Percentiles rank a stretch among this genome's conserved stretches.
Evolutionary conservation across 306 rosid species (phyloP).

Genomic region (Neltuma alba): DNA sequence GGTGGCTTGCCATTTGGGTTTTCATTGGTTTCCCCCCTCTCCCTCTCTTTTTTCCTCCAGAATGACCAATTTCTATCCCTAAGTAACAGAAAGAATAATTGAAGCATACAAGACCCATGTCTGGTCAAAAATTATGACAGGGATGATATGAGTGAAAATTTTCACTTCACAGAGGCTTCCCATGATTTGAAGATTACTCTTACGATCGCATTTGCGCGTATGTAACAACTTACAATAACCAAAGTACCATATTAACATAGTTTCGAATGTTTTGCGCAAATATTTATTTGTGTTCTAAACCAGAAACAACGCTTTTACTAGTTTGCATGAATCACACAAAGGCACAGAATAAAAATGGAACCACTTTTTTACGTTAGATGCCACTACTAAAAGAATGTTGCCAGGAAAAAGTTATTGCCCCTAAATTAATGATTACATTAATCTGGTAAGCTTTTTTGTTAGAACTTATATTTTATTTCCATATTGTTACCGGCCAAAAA

Average conservation of each 20-base stretch:
- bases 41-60: neutral
- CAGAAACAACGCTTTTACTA: neutral
- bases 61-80: slow-evolving; percentile 19
- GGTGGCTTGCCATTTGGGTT: neutral
- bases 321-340: neutral
- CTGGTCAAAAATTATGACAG: neutral
- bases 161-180: neutral
- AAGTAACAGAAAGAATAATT: neutral
- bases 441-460: neutral
- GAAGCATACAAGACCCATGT: neutral
- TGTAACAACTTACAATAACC: neutral
- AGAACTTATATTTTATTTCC: too few relatives aligned
- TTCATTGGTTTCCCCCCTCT: neutral
- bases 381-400: neutral
- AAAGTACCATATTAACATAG: neutral
- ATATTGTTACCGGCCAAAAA: too few relatives aligned
- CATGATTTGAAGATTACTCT: neutral
- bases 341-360: slow-evolving; percentile 6
- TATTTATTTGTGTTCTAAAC: neutral
- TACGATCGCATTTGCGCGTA: neutral
- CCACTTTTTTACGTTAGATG: neutral
- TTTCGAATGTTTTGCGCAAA: slow-evolving; percentile 1
- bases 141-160: neutral
- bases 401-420: neutral
- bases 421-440: neutral